Evolutionary conservation across 2,329 filamentous ascomycete genomes (phyloP).

Genomic region (Cladorrhinum sp.): DNA sequence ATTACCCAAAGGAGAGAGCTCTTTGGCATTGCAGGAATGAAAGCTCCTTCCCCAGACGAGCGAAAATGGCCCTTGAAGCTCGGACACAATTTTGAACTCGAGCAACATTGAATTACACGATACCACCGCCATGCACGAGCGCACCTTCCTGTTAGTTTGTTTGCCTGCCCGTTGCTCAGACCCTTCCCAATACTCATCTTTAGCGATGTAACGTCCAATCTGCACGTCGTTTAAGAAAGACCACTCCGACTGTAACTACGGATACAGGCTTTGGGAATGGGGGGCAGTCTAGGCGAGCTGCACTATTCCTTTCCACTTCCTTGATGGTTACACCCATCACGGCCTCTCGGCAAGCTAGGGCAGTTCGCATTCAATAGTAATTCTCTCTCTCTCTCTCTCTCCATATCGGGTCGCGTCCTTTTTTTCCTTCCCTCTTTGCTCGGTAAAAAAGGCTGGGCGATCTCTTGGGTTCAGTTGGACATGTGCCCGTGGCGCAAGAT

Average conservation of each 20-base stretch:
- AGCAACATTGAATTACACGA: background rate
- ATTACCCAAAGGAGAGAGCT: background rate
- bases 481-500: slow-evolving; percentile 28
- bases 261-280: no score
- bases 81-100: background rate
- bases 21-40: no score
- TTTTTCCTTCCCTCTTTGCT: background rate
- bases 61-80: no score
- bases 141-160: background rate
- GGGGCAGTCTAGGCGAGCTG: no score
- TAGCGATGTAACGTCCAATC: background rate
- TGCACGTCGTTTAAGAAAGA: background rate
- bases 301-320: no score
- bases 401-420: background rate
- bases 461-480: background rate
- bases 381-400: no score
- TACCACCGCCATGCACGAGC: background rate
- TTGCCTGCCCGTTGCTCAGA: background rate
- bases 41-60: no score
- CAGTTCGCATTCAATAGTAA: no score
- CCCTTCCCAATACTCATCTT: background rate
- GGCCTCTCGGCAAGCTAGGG: background rate
- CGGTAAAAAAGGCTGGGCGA: background rate
- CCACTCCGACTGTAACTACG: background rate
- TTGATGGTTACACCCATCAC: background rate